A percentile compares a stretch with the other conserved stretches of the same genome.
These are phyloP conservation scores for Cenchrus americanus DNA, from an alignment of 176 grass and related monocot genomes.

Conservation along the genomic window DNA sequence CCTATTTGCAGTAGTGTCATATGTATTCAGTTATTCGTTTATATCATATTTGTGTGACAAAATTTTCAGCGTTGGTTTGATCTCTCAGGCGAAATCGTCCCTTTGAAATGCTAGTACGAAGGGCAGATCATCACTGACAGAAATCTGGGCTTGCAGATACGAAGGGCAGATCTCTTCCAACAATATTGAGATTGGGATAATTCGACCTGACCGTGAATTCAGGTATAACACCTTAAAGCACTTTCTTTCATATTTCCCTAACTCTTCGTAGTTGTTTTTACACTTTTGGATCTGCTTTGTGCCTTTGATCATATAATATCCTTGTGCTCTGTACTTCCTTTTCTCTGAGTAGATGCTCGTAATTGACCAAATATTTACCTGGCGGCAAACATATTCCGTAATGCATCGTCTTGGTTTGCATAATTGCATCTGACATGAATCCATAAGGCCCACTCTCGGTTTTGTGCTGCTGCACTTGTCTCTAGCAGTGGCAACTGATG, in stretches of 20 bases:
- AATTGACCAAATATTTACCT: neutral
- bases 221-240: constrained; percentile 46
- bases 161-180: constrained; percentile 94
- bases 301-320: neutral
- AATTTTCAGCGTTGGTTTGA: too few species aligned
- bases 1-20: too few species aligned
- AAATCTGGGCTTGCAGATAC: constrained; percentile 58
- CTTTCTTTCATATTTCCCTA: neutral
- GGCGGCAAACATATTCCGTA: neutral
- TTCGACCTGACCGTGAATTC: constrained; percentile 84
- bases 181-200: constrained; percentile 98
- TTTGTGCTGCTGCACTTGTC: neutral
- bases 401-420: neutral
- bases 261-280: neutral
- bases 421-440: neutral
- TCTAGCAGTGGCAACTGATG: too few species aligned
- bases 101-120: too few species aligned
- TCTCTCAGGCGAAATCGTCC: too few species aligned
- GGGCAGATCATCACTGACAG: constrained; percentile 16
- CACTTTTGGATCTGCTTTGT: neutral
- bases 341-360: neutral
- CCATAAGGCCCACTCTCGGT: neutral
- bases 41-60: too few species aligned
- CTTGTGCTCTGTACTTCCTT: neutral
- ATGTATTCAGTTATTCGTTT: too few species aligned